phyloP scores from a whole-genome alignment of 2,329 filamentous ascomycete species.

The Alternaria sp. region DNA sequence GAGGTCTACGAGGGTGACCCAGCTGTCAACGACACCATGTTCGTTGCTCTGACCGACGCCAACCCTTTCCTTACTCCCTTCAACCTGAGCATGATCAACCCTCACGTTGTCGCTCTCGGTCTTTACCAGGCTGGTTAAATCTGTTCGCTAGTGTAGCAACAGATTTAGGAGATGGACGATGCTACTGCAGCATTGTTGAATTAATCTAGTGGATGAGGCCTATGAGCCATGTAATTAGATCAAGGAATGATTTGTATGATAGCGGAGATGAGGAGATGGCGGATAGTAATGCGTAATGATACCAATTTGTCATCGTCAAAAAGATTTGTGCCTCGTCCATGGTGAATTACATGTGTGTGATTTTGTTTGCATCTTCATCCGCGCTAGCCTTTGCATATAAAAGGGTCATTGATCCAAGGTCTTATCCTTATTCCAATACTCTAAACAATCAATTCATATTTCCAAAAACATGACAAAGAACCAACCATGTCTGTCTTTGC shows the following conservation, averaged over 20 bases:
- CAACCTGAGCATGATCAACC: conserved; percentile 77
- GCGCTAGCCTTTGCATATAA: no score
- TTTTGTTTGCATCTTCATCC: background rate
- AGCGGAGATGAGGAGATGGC: background rate
- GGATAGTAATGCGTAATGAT: conserved; percentile 18
- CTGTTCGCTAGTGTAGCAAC: background rate
- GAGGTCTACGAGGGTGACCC: conserved; percentile 74
- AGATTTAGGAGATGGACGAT: background rate
- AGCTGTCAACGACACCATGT: conserved; percentile 80
- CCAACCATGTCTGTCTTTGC: no score
- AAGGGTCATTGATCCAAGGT: no score
- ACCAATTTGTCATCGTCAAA: conserved; percentile 4
- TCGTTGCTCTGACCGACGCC: conserved; percentile 76
- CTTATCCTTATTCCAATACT: no score
- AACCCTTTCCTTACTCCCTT: conserved; percentile 77
- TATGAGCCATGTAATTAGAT: conserved; percentile 15
- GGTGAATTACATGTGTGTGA: background rate
- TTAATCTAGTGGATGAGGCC: background rate
- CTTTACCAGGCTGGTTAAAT: conserved; percentile 79
- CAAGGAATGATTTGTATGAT: conserved; percentile 15
- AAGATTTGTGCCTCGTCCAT: no score
- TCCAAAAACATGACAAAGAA: no score
- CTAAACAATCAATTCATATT: no score
- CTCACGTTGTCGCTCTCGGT: conserved; percentile 77
- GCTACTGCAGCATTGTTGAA: background rate